Evolutionary conservation across 257 asterid species (phyloP), one percentile per base, ranked within the genome.

Genomic region (Solanum rostratum): DNA sequence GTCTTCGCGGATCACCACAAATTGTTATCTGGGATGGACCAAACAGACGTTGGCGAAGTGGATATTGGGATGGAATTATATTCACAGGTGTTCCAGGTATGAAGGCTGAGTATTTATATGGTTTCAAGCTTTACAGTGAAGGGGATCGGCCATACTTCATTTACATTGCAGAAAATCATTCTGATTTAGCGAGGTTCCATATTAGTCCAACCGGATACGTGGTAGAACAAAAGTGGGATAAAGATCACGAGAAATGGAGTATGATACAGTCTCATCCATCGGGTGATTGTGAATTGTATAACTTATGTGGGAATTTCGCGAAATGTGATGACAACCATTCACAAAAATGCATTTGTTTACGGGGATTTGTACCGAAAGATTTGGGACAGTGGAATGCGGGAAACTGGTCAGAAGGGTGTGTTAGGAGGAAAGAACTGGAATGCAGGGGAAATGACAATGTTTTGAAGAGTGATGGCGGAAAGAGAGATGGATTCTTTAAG

Each of bases 11-110:
- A 65, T 83, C 97, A 1, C 97, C 97, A 8, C 99, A 95, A 89
- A 89, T 93, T 5, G 92, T 95, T 89, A 89, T 95, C 54, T 92
- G 94, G 94, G 92, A 93, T 27, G 97, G 97, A 46, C 27, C 1
- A 3, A 78, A 86, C 10, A 88, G 96, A 30, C 87, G 76, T 50
- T 95, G 98, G 99, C 90, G 98, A 85, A 95, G 95, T 62, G 99
- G 98, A 29, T 88, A 92, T 22, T 95, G 92, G 92, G 88, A 89
- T 60, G 94, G 95, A 5, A 24, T 86, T 10, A 24, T 79, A 7
- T 95, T 95, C 71, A 85, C 59, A 2, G 99, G 99, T 0, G 83
- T 95, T 5, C 92, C 88, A 0, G 86, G 85, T 0, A 85, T 91
- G 86, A 88, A 86, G 83, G 73, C 92, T 7, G 50, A 65, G 10